Evolutionary conservation across 257 asterid species (phyloP).

Genomic region (Gentiana dahurica): DNA sequence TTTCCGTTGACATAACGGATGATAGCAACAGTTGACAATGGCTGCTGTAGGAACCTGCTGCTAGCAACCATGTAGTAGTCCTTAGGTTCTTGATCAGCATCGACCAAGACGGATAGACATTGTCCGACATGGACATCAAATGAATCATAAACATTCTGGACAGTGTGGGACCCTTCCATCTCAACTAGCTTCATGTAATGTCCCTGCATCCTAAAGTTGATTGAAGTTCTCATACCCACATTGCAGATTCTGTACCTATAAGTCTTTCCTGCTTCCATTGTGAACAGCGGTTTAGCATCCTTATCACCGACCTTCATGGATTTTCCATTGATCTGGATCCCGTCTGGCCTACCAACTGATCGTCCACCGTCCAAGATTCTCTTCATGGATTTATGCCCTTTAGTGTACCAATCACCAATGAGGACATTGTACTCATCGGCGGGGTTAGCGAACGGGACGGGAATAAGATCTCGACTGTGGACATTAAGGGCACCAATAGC

Average conservation of each 20-base stretch:
- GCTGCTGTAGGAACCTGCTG: slow-evolving; percentile 31
- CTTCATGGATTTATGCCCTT: slow-evolving; percentile 29
- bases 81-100: slow-evolving; percentile 36
- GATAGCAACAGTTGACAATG: slow-evolving; percentile 24
- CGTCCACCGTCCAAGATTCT: slow-evolving; percentile 29
- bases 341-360: slow-evolving; percentile 31
- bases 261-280: slow-evolving; percentile 32
- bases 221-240: slow-evolving; percentile 43
- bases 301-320: slow-evolving; percentile 18
- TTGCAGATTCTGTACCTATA: slow-evolving; percentile 50
- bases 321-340: slow-evolving; percentile 46
- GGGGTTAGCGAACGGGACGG: slow-evolving; percentile 43
- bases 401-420: slow-evolving; percentile 61
- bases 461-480: slow-evolving; percentile 46
- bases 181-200: slow-evolving; percentile 53
- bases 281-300: slow-evolving; percentile 31
- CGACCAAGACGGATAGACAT: slow-evolving; percentile 43
- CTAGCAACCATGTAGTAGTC: slow-evolving; percentile 53
- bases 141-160: slow-evolving; percentile 43
- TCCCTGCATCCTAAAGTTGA: slow-evolving; percentile 44
- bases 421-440: slow-evolving; percentile 31
- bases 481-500: slow-evolving; percentile 38
- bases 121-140: slow-evolving; percentile 55
- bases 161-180: slow-evolving; percentile 49
- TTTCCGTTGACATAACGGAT: slow-evolving; percentile 28